phyloP scores from a whole-genome alignment of 176 grass and related monocot genomes.

The Avena atlantica region DNA sequence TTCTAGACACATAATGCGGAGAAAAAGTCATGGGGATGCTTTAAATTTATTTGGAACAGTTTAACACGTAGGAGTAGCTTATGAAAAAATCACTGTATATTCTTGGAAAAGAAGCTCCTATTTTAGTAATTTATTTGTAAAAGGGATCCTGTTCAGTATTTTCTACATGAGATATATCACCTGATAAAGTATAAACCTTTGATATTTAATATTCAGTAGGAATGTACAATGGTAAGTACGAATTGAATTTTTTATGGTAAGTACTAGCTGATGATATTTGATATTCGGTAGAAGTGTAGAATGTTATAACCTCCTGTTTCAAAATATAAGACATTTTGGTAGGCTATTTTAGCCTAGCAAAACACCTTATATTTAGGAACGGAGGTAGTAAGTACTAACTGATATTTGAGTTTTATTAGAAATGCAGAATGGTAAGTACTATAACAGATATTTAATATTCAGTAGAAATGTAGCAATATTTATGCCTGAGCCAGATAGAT shows the following conservation, averaged over 20 bases:
- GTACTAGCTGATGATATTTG: neutral
- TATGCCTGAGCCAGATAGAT: neutral
- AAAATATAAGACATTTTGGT: too few relatives aligned
- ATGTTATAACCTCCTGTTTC: neutral
- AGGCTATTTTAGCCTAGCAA: too few relatives aligned
- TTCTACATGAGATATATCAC: neutral
- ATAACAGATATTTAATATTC: neutral
- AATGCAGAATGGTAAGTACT: neutral
- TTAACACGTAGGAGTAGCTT: neutral
- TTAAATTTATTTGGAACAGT: neutral
- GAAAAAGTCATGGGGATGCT: constrained; percentile 9
- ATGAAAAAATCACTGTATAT: neutral
- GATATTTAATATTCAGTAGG: neutral
- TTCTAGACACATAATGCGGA: neutral
- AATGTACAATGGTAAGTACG: neutral
- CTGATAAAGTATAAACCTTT: neutral
- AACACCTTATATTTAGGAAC: too few relatives aligned
- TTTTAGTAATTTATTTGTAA: neutral
- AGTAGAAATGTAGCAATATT: neutral
- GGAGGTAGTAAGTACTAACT: neutral
- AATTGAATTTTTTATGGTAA: neutral
- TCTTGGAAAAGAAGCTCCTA: neutral
- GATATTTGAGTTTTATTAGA: neutral
- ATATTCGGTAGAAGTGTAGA: neutral
- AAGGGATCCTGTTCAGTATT: neutral